Evolutionary conservation across 768 basidiomycete species (phyloP).

Genomic region (Lactarius hengduanensis): DNA sequence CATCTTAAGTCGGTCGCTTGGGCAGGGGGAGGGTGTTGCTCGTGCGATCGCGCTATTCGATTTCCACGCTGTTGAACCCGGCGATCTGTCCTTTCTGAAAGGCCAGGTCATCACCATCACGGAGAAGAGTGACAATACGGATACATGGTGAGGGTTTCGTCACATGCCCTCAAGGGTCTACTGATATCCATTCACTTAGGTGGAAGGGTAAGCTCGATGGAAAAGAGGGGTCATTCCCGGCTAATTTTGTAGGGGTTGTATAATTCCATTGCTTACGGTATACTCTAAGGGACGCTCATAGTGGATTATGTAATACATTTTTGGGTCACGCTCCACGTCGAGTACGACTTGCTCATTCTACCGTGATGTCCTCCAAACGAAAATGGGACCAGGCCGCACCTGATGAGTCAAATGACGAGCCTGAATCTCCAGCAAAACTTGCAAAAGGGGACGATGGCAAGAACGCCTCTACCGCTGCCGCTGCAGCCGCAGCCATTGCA

Average conservation of each 20-base stretch:
- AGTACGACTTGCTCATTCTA: not conserved
- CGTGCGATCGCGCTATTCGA: constrained; percentile 74
- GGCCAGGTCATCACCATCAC: constrained; percentile 72
- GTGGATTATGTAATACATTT: constrained; percentile 6
- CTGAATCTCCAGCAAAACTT: constrained; percentile 43
- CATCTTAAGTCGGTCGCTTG: constrained; percentile 47
- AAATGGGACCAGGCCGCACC: constrained; percentile 72
- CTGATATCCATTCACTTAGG: constrained; percentile 42
- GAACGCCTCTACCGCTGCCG: constrained; percentile 67
- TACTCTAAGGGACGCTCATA: not conserved
- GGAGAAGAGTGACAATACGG: constrained; percentile 64
- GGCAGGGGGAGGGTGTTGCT: constrained; percentile 58
- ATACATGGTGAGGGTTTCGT: constrained; percentile 60
- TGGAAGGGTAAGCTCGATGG: constrained; percentile 72
- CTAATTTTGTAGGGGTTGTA: constrained; percentile 76
- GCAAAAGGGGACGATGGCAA: constrained; percentile 53
- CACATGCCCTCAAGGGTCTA: not conserved
- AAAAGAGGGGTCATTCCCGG: constrained; percentile 71
- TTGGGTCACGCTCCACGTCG: not conserved
- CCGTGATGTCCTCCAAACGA: constrained; percentile 65
- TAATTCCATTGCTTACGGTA: constrained; percentile 21
- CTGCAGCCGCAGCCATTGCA: constrained; percentile 82
- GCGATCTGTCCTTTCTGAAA: constrained; percentile 73
- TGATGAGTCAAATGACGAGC: constrained; percentile 47
- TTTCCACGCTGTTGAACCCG: constrained; percentile 71